phyloP scores from a whole-genome alignment of 768 basidiomycete genomes.

The Hirschioporus abietinus region DNA sequence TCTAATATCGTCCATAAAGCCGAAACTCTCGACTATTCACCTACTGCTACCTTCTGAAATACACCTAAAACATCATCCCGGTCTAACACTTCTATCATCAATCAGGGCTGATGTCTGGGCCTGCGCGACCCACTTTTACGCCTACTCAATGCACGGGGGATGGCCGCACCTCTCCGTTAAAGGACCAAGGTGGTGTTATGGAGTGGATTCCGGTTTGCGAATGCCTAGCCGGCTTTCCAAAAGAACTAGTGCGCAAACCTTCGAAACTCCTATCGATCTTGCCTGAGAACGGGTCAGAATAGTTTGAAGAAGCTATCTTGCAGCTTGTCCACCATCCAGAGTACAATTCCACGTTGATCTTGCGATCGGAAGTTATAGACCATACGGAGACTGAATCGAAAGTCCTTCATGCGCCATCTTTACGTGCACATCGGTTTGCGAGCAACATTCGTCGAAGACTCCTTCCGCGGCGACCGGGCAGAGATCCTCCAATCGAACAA shows the following conservation, averaged over 20 bases:
- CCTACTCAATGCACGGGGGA: background rate
- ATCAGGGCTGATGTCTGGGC: background rate
- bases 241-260: conserved; percentile 30
- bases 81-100: background rate
- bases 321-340: conserved; percentile 87
- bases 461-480: conserved; percentile 71
- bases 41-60: background rate
- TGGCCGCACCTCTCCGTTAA: background rate
- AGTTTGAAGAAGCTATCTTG: conserved; percentile 72
- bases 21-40: too few species aligned
- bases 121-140: background rate
- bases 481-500: conserved; percentile 73
- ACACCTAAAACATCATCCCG: background rate
- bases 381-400: conserved; percentile 27
- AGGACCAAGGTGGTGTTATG: background rate
- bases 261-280: background rate
- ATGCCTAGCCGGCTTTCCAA: conserved; percentile 38
- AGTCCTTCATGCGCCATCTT: conserved; percentile 26
- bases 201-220: conserved; percentile 30
- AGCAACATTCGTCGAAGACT: conserved; percentile 61
- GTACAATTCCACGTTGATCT: conserved; percentile 86
- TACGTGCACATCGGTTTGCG: conserved; percentile 36
- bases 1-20: too few species aligned
- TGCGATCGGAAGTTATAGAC: conserved; percentile 68
- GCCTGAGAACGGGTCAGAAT: conserved; percentile 3